Conservation (phyloP, 805 yeast genomes). For the Candida verbasci region DNA sequence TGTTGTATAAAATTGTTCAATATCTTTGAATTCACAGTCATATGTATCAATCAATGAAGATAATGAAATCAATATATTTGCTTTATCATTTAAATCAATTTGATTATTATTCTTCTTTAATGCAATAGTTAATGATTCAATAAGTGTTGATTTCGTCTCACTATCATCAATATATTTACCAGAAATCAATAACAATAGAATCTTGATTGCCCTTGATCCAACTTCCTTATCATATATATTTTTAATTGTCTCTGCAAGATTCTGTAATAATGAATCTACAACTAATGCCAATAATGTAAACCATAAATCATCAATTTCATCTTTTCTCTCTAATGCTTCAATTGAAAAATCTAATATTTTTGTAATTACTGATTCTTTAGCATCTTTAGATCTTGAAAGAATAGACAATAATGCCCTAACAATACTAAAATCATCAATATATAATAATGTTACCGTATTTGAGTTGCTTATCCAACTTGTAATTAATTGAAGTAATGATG, state of each 20-base stretch:
- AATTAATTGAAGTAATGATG: slow-evolving; percentile 67
- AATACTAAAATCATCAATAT: slow-evolving; percentile 52
- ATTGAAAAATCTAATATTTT: slow-evolving; percentile 53
- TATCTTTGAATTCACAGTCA: slow-evolving; percentile 49
- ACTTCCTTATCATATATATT: slow-evolving; percentile 40
- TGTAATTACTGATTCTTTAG: slow-evolving; percentile 63
- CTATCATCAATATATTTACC: slow-evolving; percentile 55
- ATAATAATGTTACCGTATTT: slow-evolving; percentile 47
- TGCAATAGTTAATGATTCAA: slow-evolving; percentile 55
- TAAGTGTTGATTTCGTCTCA: slow-evolving; percentile 47
- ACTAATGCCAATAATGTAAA: slow-evolving; percentile 49
- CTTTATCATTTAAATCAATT: slow-evolving; percentile 49
- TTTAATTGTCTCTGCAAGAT: slow-evolving; percentile 48
- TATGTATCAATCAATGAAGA: slow-evolving; percentile 49
- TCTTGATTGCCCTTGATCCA: slow-evolving; percentile 47
- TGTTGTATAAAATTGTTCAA: slow-evolving; percentile 45
- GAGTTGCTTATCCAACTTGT: slow-evolving; percentile 46
- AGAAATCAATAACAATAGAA: slow-evolving; percentile 50
- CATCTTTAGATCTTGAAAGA: slow-evolving; percentile 39
- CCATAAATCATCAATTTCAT: slow-evolving; percentile 32
- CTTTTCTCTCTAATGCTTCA: slow-evolving; percentile 32
- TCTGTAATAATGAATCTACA: slow-evolving; percentile 51
- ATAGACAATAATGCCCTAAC: slow-evolving; percentile 52
- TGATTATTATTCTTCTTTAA: slow-evolving; percentile 54
- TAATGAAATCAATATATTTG: slow-evolving; percentile 54